Conservation (phyloP, 208 protist species). For the Phytomonas sp. region DNA sequence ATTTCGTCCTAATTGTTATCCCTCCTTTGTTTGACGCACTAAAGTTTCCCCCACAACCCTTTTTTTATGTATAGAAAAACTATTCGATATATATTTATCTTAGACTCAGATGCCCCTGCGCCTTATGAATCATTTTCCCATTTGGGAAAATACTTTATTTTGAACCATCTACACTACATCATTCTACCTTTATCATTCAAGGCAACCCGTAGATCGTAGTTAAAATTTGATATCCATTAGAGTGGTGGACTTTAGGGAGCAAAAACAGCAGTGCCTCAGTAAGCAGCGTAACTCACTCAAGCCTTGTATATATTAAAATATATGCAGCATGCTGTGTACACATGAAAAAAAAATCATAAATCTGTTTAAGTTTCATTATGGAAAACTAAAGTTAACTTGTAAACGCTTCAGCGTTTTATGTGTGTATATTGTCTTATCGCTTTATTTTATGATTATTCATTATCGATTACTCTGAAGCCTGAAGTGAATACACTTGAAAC, state of each 20-base stretch:
- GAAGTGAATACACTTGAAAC: neutral
- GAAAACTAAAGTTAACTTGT: neutral
- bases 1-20: neutral
- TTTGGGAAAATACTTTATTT: neutral
- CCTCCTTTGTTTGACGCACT: neutral
- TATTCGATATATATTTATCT: neutral
- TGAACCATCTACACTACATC: neutral
- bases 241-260: neutral
- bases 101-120: neutral
- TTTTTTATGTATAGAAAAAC: neutral
- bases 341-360: neutral
- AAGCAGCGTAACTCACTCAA: neutral
- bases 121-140: neutral
- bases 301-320: neutral
- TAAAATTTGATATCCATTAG: neutral
- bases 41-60: neutral
- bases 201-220: neutral
- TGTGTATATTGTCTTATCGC: neutral
- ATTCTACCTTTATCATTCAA: neutral
- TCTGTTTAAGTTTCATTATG: neutral
- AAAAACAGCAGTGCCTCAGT: neutral
- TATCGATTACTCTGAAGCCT: neutral
- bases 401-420: neutral
- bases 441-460: neutral
- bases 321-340: neutral